These are phyloP conservation scores for Hibiscus trionum DNA, from an alignment of 345 rosid genomes.

Conservation along the genomic window DNA sequence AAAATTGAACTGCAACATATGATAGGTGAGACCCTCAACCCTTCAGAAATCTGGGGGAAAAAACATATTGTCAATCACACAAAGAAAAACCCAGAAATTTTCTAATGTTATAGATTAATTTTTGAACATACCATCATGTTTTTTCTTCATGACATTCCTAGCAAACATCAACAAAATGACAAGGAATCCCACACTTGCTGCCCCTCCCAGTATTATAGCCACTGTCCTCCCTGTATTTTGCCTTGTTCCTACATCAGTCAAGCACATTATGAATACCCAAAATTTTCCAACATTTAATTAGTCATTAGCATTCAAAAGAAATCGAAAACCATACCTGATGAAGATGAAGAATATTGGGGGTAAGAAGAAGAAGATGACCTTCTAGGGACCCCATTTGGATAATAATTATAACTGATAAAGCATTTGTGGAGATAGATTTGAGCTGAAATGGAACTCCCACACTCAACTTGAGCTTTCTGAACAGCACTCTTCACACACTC, in stretches of 20 bases:
- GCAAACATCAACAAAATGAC: constrained; percentile 79
- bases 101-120: neutral
- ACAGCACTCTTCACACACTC: constrained; percentile 67
- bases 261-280: neutral
- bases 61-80: neutral
- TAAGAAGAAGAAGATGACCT: constrained; percentile 42
- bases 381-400: constrained; percentile 75
- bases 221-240: constrained; percentile 81
- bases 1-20: too few species aligned
- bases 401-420: constrained; percentile 65
- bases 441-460: constrained; percentile 74
- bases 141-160: constrained; percentile 65
- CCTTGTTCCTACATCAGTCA: constrained; percentile 41
- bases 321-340: constrained; percentile 14
- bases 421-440: constrained; percentile 89
- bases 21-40: neutral
- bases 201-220: constrained; percentile 97
- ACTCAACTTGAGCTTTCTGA: constrained; percentile 83
- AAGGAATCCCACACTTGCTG: constrained; percentile 80
- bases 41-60: neutral
- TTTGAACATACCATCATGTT: constrained; percentile 48
- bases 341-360: constrained; percentile 26
- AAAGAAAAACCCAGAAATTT: neutral
- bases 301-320: neutral
- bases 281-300: neutral